Evolutionary conservation across 2,329 filamentous ascomycete species (phyloP).

Genomic region (Aspergillus japonicus): DNA sequence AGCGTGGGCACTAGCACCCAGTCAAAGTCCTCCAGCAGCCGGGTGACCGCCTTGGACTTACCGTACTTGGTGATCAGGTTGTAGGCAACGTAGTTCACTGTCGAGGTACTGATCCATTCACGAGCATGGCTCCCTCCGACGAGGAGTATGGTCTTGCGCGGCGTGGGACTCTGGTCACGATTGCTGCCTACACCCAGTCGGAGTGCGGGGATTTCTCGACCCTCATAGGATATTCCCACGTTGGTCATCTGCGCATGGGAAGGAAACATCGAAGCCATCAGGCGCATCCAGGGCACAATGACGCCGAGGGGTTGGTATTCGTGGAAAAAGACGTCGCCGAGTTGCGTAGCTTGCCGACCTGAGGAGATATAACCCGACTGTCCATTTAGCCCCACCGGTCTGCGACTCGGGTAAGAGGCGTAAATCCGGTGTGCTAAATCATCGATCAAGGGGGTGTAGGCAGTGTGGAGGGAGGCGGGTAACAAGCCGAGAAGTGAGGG

Average conservation of each 20-base stretch:
- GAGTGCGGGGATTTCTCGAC: slow-evolving; percentile 79
- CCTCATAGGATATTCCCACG: slow-evolving; percentile 84
- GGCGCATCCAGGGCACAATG: slow-evolving; percentile 85
- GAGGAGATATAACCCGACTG: slow-evolving; percentile 31
- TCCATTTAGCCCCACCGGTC: slow-evolving; percentile 30
- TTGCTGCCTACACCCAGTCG: slow-evolving; percentile 66
- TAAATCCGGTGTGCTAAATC: slow-evolving; percentile 76
- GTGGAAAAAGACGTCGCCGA: slow-evolving; percentile 75
- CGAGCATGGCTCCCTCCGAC: slow-evolving; percentile 86
- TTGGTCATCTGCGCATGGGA: slow-evolving; percentile 70
- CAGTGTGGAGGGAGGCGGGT: slow-evolving; percentile 67
- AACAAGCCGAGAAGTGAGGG: slow-evolving; percentile 76
- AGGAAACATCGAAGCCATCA: slow-evolving; percentile 87
- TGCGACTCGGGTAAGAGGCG: slow-evolving; percentile 65
- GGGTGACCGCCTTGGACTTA: slow-evolving; percentile 67
- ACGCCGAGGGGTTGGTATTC: slow-evolving; percentile 88
- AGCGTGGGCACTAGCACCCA: slow-evolving; percentile 83
- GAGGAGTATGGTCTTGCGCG: slow-evolving; percentile 75
- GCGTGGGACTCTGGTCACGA: slow-evolving; percentile 42
- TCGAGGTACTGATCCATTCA: slow-evolving; percentile 94
- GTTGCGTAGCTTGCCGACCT: slow-evolving; percentile 32
- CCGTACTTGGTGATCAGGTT: slow-evolving; percentile 80
- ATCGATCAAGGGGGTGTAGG: slow-evolving; percentile 74
- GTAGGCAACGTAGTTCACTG: slow-evolving; percentile 88
- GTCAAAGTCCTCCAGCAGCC: slow-evolving; percentile 79